A percentile compares a stretch with the other conserved stretches of the same genome.
Evolutionary conservation across 192 early-diverging fungal species (phyloP).

Genomic region (Phlyctochytrium arcticum): DNA sequence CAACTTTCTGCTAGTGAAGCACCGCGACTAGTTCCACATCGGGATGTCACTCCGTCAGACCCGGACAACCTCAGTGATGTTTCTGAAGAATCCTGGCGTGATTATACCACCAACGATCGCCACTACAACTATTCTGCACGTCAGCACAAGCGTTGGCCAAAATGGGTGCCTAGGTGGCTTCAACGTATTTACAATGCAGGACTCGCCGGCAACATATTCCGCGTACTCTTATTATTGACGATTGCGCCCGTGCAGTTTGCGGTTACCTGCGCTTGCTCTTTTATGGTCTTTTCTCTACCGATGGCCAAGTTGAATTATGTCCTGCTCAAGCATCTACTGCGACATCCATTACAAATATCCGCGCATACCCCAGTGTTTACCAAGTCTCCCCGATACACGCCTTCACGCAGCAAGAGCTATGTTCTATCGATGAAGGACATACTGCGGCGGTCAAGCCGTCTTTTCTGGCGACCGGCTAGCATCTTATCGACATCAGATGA

Average conservation of each 20-base stretch:
- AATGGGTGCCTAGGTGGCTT: conserved; percentile 21
- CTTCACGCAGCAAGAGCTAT: conserved; percentile 1
- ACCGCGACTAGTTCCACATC: no score
- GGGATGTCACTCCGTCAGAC: no score
- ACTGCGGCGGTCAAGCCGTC: conserved; percentile 10
- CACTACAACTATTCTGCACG: conserved; percentile 5
- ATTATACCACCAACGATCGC: conserved; percentile 4
- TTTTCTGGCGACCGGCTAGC: conserved; percentile 34
- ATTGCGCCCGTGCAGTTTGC: conserved; percentile 75
- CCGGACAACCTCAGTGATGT: conserved; percentile 7
- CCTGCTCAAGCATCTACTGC: conserved; percentile 70
- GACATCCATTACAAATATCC: conserved; percentile 68
- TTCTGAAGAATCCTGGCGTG: conserved; percentile 21
- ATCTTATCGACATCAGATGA: conserved; percentile 28
- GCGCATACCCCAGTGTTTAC: conserved; percentile 37
- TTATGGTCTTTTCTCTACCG: conserved; percentile 82
- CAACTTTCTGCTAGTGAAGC: background rate
- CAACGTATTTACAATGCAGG: conserved; percentile 25
- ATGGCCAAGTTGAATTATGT: conserved; percentile 92
- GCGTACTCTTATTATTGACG: conserved; percentile 16
- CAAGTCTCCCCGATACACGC: background rate
- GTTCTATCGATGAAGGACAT: background rate
- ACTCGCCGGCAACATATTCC: conserved; percentile 33
- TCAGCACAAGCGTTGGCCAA: background rate
- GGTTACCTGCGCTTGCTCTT: conserved; percentile 76